Conservation (phyloP, 2,329 filamentous ascomycete species). For the Fusarium brachygibbosum region DNA sequence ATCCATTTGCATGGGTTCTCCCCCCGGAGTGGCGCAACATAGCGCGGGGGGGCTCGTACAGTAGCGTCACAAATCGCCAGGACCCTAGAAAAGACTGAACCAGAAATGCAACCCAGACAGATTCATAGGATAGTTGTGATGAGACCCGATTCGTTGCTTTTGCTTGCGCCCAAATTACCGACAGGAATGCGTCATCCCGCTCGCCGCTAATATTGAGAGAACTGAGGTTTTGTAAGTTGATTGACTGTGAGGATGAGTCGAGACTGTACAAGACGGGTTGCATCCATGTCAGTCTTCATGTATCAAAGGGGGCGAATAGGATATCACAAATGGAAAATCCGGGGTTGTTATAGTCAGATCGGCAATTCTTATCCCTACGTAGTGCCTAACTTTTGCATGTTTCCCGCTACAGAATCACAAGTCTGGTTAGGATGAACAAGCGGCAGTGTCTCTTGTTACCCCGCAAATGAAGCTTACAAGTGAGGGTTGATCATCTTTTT, state of each 20-base stretch:
- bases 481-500: slow-evolving; percentile 18
- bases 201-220: slow-evolving; percentile 21
- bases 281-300: slow-evolving; percentile 9
- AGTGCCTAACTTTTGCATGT: not conserved
- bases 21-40: slow-evolving; percentile 21
- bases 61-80: slow-evolving; percentile 7
- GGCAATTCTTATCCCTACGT: not conserved
- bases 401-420: not conserved
- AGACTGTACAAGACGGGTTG: slow-evolving; percentile 1
- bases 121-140: not conserved
- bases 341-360: slow-evolving; percentile 26
- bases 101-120: no score
- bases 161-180: slow-evolving; percentile 39
- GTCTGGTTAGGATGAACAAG: no score
- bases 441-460: slow-evolving; percentile 10
- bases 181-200: slow-evolving; percentile 50
- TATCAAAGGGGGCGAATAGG: slow-evolving; percentile 6
- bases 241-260: slow-evolving; percentile 2
- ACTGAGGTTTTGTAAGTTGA: slow-evolving; percentile 9
- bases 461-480: slow-evolving; percentile 26
- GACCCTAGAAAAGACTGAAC: slow-evolving; percentile 34
- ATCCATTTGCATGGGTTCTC: not conserved
- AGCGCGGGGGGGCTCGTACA: slow-evolving; percentile 9
- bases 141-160: slow-evolving; percentile 38
- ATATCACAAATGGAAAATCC: slow-evolving; percentile 5